Percentiles rank a stretch among this genome's conserved stretches.
Conservation (phyloP, 768 basidiomycete genomes). For the Trametes punicea region DNA sequence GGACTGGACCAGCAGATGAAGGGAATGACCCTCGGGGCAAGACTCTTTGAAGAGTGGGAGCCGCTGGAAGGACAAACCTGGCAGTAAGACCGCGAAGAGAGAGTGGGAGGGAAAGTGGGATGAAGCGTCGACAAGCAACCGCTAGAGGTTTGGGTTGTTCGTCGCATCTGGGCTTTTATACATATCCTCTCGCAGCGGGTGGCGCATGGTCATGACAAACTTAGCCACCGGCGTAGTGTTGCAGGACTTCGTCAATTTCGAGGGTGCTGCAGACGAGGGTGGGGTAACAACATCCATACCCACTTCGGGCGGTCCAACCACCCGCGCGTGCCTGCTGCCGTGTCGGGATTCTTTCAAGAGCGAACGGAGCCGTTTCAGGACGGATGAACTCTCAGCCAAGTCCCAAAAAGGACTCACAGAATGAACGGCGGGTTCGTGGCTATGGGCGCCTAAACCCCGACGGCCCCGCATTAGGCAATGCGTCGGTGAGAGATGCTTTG, state of each 20-base stretch:
- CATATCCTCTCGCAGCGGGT: no score
- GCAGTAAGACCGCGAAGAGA: background rate
- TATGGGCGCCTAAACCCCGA: background rate
- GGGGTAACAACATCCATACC: no score
- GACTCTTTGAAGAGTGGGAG: background rate
- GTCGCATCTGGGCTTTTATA: no score
- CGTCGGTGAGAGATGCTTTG: background rate
- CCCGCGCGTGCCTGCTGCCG: background rate
- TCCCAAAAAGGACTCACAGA: background rate
- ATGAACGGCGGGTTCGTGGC: background rate
- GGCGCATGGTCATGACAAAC: background rate
- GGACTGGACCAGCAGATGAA: conserved; percentile 5
- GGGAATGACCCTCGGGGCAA: background rate
- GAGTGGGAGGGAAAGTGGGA: background rate
- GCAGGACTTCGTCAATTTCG: background rate
- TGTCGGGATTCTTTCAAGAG: background rate
- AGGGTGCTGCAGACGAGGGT: background rate
- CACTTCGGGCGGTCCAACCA: no score
- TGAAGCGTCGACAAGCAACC: background rate
- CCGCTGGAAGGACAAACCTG: background rate
- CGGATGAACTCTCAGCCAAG: background rate
- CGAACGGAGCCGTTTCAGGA: background rate
- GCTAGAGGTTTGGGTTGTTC: no score
- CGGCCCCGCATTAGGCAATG: background rate
- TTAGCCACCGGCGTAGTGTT: background rate